Evolutionary conservation across 345 rosid genomes (phyloP).

Genomic region (Viola odorata): DNA sequence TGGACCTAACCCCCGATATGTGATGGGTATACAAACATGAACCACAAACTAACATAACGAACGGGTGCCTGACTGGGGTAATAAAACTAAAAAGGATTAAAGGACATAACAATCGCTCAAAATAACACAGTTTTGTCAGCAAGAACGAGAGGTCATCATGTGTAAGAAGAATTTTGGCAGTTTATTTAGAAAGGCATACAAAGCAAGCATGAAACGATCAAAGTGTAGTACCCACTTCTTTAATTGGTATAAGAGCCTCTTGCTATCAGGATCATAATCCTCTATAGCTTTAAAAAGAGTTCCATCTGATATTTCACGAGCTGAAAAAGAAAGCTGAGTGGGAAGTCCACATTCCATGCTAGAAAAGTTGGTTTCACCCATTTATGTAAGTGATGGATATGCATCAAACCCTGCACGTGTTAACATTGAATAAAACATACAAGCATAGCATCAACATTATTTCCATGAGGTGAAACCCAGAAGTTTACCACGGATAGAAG

Average conservation of each 20-base stretch:
- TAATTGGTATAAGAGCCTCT: constrained; percentile 70
- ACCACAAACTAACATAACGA: too few relatives aligned
- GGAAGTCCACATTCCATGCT: constrained; percentile 89
- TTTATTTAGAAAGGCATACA: neutral
- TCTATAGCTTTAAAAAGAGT: constrained; percentile 91
- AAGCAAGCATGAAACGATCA: neutral
- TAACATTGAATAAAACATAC: constrained; percentile 18
- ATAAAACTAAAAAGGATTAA: too few relatives aligned
- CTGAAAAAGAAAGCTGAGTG: constrained; percentile 82
- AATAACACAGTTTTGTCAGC: too few relatives aligned
- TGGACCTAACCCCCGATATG: neutral
- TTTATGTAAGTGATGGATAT: constrained; percentile 63
- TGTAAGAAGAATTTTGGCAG: neutral
- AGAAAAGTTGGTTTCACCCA: constrained; percentile 58
- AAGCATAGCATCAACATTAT: constrained; percentile 14
- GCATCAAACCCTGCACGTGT: constrained; percentile 45
- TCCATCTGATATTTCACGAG: constrained; percentile 94
- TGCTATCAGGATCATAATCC: constrained; percentile 92
- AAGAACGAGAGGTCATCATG: too few relatives aligned
- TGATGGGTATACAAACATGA: too few relatives aligned
- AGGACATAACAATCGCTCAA: too few relatives aligned
- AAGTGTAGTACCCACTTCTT: constrained; percentile 47
- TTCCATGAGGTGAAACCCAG: constrained; percentile 6
- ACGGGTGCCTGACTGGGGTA: too few relatives aligned
- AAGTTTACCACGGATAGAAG: constrained; percentile 62